Evolutionary conservation across 2,329 filamentous ascomycete genomes (phyloP), one percentile per base, ranked within the genome.

Genomic region (Tolypocladium nubicola): DNA sequence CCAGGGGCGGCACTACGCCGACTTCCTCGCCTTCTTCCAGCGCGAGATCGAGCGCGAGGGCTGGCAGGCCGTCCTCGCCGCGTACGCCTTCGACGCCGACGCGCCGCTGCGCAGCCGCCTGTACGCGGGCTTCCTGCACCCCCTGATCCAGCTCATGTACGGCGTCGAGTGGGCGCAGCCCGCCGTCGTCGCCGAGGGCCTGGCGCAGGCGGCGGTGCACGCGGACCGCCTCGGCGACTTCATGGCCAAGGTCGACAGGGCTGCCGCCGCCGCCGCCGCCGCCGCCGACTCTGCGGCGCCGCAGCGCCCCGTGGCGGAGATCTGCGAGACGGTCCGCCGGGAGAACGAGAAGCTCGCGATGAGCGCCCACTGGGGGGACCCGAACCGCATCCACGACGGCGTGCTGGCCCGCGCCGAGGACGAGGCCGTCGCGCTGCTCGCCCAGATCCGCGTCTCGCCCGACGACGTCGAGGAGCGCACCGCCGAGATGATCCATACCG

Each of bases 81-180:
- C 88, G 65, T 86, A 89, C 64, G 60, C 96, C 0, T 90, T 96
- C 66, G 76, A 80, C 3, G 81, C 80, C 2, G 81, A 30, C 26
- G 86, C 5, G 82, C 91, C 43, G 84, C 75, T 96, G 76, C 73
- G 92, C 3, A 76, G 78, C 2, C 79, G 90, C 21, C 73, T 93
- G 65, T 90, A 83, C 66, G 80, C 79, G 19, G 86, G 85, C 79
- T 35, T 93, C 61, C 64, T 91, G 2, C 90, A 96, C 66, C 90
- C 90, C 2, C 73, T 94, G 19, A 92, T 96, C 61, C 90, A 96
- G 67, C 79, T 96, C 23, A 88, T 90, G 53, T 96, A 90, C 67
- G 91, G 88, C 5, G 68, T 96, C 40, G 90, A 96, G 68, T 96
- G 90, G 75, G 70, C 80, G 11, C 90, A 96, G 67, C 89, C 89